Evolutionary conservation across 148 eudicot genomes (phyloP).

Genomic region (Camellia lanceoleosa): DNA sequence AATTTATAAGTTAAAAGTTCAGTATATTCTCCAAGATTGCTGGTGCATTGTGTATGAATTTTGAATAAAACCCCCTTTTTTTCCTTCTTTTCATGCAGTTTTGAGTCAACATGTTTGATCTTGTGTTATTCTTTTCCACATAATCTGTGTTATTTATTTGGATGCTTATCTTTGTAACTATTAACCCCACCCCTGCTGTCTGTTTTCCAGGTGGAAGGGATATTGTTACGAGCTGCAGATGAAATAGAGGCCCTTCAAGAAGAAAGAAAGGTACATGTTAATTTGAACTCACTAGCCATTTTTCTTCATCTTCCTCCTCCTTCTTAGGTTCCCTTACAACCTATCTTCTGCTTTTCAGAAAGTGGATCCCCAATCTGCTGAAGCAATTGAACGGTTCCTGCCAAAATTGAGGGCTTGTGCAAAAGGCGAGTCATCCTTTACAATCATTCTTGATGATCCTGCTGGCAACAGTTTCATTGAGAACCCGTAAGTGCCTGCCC

Average conservation of each 20-base stretch:
- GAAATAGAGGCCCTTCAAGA: constrained; percentile 87
- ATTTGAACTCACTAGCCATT: neutral
- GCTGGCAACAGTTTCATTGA: constrained; percentile 96
- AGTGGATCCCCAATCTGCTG: constrained; percentile 83
- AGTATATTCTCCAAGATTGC: neutral
- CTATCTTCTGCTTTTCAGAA: constrained; percentile 42
- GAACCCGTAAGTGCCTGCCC: constrained; percentile 61
- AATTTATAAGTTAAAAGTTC: neutral
- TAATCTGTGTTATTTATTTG: neutral
- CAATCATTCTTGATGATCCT: constrained; percentile 88
- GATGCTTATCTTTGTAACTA: neutral
- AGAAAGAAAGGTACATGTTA: constrained; percentile 62
- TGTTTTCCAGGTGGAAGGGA: constrained; percentile 71
- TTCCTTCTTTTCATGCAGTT: neutral
- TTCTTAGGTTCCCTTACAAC: constrained; percentile 2
- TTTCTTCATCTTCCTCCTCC: neutral
- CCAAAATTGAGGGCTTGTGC: constrained; percentile 77
- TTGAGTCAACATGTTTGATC: neutral
- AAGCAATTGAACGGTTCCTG: constrained; percentile 80
- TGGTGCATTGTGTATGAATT: neutral
- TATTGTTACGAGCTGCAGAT: constrained; percentile 72
- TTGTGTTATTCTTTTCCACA: neutral
- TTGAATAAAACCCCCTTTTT: neutral
- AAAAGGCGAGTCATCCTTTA: constrained; percentile 60
- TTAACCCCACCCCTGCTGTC: neutral